Percentiles rank a stretch among this genome's conserved stretches.
Evolutionary conservation across 208 protist species (phyloP).

Genomic region (Trypanosoma theileri): DNA sequence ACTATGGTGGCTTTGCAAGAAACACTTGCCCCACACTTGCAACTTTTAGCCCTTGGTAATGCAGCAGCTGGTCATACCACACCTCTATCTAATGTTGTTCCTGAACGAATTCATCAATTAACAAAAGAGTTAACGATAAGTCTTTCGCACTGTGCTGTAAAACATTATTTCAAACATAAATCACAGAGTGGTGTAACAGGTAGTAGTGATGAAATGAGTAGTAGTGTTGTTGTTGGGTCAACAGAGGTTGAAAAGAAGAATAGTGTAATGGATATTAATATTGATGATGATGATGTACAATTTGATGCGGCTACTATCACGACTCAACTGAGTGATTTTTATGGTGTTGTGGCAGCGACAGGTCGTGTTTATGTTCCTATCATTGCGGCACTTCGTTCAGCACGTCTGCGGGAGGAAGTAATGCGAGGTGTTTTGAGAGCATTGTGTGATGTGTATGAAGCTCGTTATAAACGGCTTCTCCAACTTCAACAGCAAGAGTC

Average conservation of each 20-base stretch:
- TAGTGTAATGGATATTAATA: not conserved
- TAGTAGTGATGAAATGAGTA: not conserved
- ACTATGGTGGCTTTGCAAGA: conserved; percentile 42
- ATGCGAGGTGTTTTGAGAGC: conserved; percentile 25
- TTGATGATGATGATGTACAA: not conserved
- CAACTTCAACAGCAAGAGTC: conserved; percentile 21
- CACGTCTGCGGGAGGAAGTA: conserved; percentile 30
- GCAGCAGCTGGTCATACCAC: conserved; percentile 13
- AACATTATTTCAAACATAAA: conserved; percentile 23
- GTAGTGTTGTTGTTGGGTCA: not conserved
- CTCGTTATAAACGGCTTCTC: conserved; percentile 31
- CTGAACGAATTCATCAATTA: conserved; percentile 25
- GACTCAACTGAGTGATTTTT: conserved; percentile 41
- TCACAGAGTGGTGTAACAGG: not conserved
- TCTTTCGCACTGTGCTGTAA: conserved; percentile 20
- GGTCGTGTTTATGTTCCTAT: conserved; percentile 58
- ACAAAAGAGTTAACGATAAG: conserved; percentile 14
- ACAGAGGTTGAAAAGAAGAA: too few relatives aligned
- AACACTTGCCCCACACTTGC: conserved; percentile 34
- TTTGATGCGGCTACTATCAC: conserved; percentile 15
- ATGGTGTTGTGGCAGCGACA: conserved; percentile 47
- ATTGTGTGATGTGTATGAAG: conserved; percentile 49
- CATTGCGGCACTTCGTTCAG: conserved; percentile 37
- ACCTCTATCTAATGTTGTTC: conserved; percentile 22
- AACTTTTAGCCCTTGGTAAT: conserved; percentile 21